phyloP scores from a whole-genome alignment of 2,329 filamentous ascomycete species.

The Aspergillus pseudonomiae region DNA sequence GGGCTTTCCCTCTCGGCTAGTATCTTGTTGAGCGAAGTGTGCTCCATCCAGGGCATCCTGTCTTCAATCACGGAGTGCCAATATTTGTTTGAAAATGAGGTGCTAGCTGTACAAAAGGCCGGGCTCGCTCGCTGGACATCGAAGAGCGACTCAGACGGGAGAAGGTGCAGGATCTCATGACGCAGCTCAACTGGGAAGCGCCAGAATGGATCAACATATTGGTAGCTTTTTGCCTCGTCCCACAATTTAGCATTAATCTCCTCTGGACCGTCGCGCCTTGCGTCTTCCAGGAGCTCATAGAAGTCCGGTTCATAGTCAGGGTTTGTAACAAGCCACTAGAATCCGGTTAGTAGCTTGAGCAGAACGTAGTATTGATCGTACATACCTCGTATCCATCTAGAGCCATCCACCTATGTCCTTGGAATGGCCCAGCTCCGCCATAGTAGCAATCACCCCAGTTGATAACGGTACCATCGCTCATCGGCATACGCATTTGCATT shows the following conservation, averaged over 20 bases:
- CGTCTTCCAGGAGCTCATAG: neutral
- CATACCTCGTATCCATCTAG: constrained; percentile 7
- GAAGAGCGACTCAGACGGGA: constrained; percentile 1
- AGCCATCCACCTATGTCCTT: neutral
- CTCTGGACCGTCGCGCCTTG: neutral
- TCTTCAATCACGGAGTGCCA: constrained; percentile 3
- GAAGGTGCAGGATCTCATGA: constrained; percentile 5
- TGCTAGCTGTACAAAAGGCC: neutral
- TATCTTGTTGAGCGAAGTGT: neutral
- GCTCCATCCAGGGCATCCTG: constrained; percentile 1
- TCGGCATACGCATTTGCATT: neutral
- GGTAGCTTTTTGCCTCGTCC: neutral
- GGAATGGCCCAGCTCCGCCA: neutral
- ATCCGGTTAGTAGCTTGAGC: neutral
- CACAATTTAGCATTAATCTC: neutral
- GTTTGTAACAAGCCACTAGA: constrained; percentile 9
- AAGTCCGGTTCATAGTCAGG: neutral
- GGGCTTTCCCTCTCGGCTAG: neutral
- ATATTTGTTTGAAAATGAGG: neutral
- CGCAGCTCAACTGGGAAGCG: constrained; percentile 5
- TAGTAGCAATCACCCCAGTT: neutral
- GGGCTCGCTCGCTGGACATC: constrained; percentile 6
- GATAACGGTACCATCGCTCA: neutral
- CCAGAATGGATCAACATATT: constrained; percentile 2
- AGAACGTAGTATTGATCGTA: too few species aligned